A percentile compares a stretch with the other conserved stretches of the same genome.
These are phyloP conservation scores for Triticum urartu DNA, from an alignment of 176 grass and related monocot species.

Conservation along the genomic window DNA sequence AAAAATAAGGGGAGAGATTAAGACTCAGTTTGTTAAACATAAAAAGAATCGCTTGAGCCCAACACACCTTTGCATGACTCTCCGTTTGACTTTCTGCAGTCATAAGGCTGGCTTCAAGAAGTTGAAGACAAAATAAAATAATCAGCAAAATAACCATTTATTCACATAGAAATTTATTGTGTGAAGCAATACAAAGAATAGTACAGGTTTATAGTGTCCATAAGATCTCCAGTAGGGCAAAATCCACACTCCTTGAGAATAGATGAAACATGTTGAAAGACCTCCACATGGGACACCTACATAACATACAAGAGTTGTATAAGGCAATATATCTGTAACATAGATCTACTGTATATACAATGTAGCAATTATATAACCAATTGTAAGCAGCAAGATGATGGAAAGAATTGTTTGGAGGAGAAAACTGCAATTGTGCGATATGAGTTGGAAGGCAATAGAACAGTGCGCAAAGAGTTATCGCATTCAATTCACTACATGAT, in stretches of 20 bases:
- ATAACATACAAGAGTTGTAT: not conserved
- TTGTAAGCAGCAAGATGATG: not conserved
- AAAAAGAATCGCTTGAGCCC: not conserved
- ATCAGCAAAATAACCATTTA: not conserved
- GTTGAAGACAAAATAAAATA: not conserved
- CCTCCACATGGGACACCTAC: slow-evolving; percentile 16
- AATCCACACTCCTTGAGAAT: slow-evolving; percentile 13
- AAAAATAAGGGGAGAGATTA: not conserved
- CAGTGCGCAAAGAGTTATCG: not conserved
- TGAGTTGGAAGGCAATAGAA: not conserved
- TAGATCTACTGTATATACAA: not conserved
- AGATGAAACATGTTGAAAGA: slow-evolving; percentile 15
- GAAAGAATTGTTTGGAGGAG: no score
- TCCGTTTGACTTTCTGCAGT: not conserved
- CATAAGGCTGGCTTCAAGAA: slow-evolving; percentile 4
- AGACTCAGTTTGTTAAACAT: not conserved
- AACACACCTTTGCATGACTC: not conserved
- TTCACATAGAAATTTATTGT: not conserved
- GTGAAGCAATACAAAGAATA: not conserved
- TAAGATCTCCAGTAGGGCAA: not conserved
- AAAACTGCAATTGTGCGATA: not conserved
- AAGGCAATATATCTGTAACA: not conserved
- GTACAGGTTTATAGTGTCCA: not conserved
- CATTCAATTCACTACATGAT: not conserved
- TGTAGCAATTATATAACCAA: not conserved